A percentile compares a stretch with the other conserved stretches of the same genome.
These are phyloP conservation scores for Backusella liffmaniae DNA, from an alignment of 192 early-diverging fungal species.

Conservation along the genomic window DNA sequence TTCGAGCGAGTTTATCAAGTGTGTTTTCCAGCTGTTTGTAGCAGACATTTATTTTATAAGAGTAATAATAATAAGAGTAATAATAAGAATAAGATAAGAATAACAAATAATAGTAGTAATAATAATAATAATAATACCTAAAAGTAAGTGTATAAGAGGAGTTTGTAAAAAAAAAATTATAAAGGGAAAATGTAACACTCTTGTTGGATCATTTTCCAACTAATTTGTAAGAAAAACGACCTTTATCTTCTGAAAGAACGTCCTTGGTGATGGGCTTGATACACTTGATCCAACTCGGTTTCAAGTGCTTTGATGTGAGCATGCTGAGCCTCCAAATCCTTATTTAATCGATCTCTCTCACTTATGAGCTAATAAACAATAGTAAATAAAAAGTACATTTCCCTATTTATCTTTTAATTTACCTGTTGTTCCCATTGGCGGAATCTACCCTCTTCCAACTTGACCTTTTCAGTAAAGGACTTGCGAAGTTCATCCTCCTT, in stretches of 20 bases:
- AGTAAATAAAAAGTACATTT: background rate
- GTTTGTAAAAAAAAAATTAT: background rate
- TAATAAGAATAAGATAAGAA: background rate
- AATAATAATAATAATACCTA: background rate
- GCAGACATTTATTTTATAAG: background rate
- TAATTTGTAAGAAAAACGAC: no score
- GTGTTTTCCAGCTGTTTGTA: conserved; percentile 22
- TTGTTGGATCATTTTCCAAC: no score
- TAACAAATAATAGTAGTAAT: background rate
- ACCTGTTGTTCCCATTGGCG: conserved; percentile 95
- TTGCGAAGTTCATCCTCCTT: conserved; percentile 97
- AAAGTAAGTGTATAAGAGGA: background rate
- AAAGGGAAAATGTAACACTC: no score
- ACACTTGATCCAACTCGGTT: conserved; percentile 63
- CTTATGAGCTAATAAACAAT: conserved; percentile 68
- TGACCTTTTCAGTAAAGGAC: conserved; percentile 97
- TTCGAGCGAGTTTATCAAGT: conserved; percentile 11
- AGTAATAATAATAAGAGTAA: background rate
- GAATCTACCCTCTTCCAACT: conserved; percentile 95
- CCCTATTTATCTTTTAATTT: background rate
- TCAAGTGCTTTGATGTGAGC: conserved; percentile 91
- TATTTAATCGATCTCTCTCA: conserved; percentile 97
- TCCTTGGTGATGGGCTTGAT: conserved; percentile 24
- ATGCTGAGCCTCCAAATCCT: conserved; percentile 97
- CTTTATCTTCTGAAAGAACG: conserved; percentile 13